Evolutionary conservation across 73 alveolate genomes (phyloP).

Genomic region (Vitrella brassicaformis): DNA sequence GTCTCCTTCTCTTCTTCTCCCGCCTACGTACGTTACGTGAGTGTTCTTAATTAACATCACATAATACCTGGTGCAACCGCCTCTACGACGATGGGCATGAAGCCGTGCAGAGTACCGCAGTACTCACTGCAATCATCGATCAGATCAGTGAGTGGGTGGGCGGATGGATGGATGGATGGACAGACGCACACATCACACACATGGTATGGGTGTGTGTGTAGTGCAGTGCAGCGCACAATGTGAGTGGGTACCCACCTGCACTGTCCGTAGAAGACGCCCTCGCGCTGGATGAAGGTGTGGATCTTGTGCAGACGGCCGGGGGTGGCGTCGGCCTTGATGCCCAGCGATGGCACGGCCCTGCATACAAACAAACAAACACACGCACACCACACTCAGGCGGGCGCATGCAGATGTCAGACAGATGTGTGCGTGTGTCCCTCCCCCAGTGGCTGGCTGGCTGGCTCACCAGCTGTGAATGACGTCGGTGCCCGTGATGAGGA

Average conservation of each 20-base stretch:
- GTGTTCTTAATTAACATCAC: no score
- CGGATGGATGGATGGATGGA: no score
- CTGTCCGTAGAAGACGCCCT: constrained; percentile 34
- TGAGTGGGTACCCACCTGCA: no score
- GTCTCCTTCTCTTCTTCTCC: no score
- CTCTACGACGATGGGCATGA: constrained; percentile 40
- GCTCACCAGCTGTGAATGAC: background rate
- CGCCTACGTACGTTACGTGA: no score
- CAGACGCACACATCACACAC: no score
- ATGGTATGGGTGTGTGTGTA: no score
- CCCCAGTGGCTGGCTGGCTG: background rate
- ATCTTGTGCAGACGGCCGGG: constrained; percentile 12
- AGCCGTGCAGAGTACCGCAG: constrained; percentile 35
- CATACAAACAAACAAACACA: background rate
- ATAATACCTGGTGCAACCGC: background rate
- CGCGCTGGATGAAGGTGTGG: constrained; percentile 36
- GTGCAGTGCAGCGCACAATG: no score
- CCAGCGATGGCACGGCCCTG: constrained; percentile 25
- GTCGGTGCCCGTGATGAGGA: constrained; percentile 19
- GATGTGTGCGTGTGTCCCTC: background rate
- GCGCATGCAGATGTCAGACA: background rate
- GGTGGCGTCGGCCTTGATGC: constrained; percentile 33
- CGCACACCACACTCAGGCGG: background rate
- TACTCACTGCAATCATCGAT: constrained; percentile 27
- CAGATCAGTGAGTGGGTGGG: no score